Conservation (phyloP, 73 alveolate species). For the Symbiodinium natans region DNA sequence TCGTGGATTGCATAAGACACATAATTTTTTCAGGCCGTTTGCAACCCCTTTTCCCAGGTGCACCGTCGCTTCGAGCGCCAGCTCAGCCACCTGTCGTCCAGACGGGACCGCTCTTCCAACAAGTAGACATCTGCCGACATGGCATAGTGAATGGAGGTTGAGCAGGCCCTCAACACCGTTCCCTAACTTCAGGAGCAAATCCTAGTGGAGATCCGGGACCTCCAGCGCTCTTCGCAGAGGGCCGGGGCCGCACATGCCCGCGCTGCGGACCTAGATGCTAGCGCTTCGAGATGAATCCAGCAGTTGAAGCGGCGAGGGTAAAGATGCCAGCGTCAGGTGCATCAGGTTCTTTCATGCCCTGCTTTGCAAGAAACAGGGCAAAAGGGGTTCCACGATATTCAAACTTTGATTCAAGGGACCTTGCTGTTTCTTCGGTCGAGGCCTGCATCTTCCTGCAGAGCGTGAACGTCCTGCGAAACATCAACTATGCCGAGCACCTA, state of each 20-base stretch:
- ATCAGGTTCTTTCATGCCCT: no score
- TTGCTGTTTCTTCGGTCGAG: no score
- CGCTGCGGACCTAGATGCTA: background rate
- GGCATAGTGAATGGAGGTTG: no score
- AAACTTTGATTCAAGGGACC: no score
- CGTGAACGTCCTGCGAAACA: conserved; percentile 80
- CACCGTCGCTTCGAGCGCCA: conserved; percentile 86
- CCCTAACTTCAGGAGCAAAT: conserved; percentile 53
- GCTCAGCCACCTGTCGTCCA: conserved; percentile 68
- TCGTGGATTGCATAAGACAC: no score
- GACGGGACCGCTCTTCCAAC: conserved; percentile 52
- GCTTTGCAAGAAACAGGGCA: no score
- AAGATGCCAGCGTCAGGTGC: no score
- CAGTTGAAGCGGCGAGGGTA: background rate
- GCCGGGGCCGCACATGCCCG: conserved; percentile 93
- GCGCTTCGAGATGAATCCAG: background rate
- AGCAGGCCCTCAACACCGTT: no score
- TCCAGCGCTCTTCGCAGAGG: conserved; percentile 79
- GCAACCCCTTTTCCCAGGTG: conserved; percentile 44
- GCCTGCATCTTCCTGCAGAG: conserved; percentile 90
- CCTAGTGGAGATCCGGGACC: conserved; percentile 55
- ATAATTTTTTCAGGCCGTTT: no score
- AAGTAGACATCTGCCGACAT: no score
- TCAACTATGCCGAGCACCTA: conserved; percentile 18
- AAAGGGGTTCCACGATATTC: no score